These are phyloP conservation scores for Perkinsus olseni DNA, from an alignment of 169 alveolate genomes.

Conservation along the genomic window DNA sequence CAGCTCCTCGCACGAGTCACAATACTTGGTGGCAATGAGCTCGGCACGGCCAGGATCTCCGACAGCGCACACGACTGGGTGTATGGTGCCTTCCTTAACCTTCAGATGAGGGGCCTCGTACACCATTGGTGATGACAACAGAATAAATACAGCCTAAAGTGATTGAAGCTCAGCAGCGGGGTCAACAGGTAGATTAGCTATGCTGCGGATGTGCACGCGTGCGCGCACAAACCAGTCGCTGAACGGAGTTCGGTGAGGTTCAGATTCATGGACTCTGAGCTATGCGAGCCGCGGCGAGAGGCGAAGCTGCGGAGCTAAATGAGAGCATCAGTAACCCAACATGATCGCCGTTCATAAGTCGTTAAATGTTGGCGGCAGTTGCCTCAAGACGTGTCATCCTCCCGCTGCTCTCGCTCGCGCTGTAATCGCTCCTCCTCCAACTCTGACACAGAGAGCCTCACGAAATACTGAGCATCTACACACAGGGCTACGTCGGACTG, in stretches of 20 bases:
- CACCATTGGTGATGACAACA: not conserved
- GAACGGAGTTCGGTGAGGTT: no score
- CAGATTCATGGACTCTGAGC: no score
- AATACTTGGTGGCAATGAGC: slow-evolving; percentile 15
- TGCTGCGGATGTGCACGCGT: not conserved
- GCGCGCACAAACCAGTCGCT: no score
- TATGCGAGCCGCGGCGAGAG: no score
- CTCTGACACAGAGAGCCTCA: not conserved
- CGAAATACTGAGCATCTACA: not conserved
- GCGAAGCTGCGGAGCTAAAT: no score
- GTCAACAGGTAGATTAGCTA: not conserved
- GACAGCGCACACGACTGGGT: slow-evolving; percentile 35
- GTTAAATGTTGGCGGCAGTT: not conserved
- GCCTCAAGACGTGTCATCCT: not conserved
- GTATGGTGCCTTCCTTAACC: slow-evolving; percentile 11
- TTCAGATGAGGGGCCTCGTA: slow-evolving; percentile 20
- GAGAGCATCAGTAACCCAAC: no score
- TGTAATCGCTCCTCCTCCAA: not conserved
- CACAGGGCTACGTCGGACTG: not conserved
- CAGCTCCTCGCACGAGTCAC: slow-evolving; percentile 36
- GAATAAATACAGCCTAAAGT: no score
- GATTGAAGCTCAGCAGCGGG: not conserved
- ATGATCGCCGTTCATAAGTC: no score
- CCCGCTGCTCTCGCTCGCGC: not conserved
- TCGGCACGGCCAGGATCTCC: slow-evolving; percentile 43